Percentiles rank a stretch among this genome's conserved stretches.
These are phyloP conservation scores for Rhodotorula glutinis DNA, from an alignment of 1,284 basidiomycete species.

Conservation along the genomic window DNA sequence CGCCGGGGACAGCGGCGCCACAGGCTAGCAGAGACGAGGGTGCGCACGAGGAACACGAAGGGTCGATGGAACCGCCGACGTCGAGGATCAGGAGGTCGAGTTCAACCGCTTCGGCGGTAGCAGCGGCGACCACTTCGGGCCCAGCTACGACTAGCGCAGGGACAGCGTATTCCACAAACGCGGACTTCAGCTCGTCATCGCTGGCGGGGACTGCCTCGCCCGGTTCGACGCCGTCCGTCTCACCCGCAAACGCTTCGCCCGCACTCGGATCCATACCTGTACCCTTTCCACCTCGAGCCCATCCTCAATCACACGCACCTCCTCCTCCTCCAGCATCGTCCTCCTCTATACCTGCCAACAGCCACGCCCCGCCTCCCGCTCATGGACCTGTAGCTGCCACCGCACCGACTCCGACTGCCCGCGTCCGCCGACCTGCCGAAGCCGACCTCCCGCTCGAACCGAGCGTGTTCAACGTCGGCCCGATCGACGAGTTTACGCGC, in stretches of 20 bases:
- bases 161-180: no score
- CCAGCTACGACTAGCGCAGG: no score
- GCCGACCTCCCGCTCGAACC: slow-evolving; percentile 57
- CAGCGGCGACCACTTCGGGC: neutral
- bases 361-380: neutral
- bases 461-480: slow-evolving; percentile 86
- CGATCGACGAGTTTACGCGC: slow-evolving; percentile 88
- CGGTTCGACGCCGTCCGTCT: neutral
- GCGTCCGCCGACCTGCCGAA: neutral
- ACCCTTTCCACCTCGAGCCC: no score
- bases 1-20: no score
- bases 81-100: neutral
- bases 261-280: neutral
- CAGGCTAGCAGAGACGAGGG: neutral
- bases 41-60: neutral
- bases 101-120: slow-evolving; percentile 2
- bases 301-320: no score
- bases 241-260: neutral
- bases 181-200: no score
- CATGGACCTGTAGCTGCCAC: neutral
- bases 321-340: neutral
- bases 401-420: neutral
- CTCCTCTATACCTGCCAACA: neutral
- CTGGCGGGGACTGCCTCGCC: neutral
- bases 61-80: slow-evolving; percentile 16